These are phyloP conservation scores for Suhomyces ambrosiae DNA, from an alignment of 1,139 yeast genomes.

Conservation along the genomic window DNA sequence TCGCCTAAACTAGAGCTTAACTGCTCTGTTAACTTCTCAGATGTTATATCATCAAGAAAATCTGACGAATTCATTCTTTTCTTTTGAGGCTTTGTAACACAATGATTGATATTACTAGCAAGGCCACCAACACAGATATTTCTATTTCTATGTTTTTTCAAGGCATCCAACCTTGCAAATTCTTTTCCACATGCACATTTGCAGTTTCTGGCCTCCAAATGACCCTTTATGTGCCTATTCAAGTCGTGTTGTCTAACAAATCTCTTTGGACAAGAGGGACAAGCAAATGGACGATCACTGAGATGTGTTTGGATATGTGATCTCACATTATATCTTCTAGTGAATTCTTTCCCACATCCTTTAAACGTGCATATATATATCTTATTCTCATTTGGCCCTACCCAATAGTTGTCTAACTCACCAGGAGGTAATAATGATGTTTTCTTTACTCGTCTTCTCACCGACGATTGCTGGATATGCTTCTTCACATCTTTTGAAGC, in stretches of 20 bases:
- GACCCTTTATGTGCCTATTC: slow-evolving; percentile 87
- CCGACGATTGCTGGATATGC: slow-evolving; percentile 45
- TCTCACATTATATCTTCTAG: slow-evolving; percentile 89
- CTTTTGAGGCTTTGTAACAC: slow-evolving; percentile 33
- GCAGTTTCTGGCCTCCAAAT: slow-evolving; percentile 68
- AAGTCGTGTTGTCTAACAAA: slow-evolving; percentile 93
- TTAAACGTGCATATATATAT: slow-evolving; percentile 73
- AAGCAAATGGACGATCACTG: slow-evolving; percentile 84
- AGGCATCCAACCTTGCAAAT: slow-evolving; percentile 87
- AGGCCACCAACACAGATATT: slow-evolving; percentile 78
- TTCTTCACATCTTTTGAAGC: slow-evolving; percentile 38
- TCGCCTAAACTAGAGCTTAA: slow-evolving; percentile 14
- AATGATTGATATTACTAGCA: slow-evolving; percentile 25
- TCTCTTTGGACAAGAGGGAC: slow-evolving; percentile 62
- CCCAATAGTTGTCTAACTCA: slow-evolving; percentile 79
- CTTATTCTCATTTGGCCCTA: slow-evolving; percentile 74
- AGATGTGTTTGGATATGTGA: slow-evolving; percentile 97
- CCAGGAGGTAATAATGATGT: slow-evolving; percentile 88
- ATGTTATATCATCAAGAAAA: slow-evolving; percentile 22
- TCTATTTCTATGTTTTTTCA: slow-evolving; percentile 76
- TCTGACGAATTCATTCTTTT: slow-evolving; percentile 17
- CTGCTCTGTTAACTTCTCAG: slow-evolving; percentile 24
- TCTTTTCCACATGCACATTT: slow-evolving; percentile 90
- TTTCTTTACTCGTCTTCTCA: slow-evolving; percentile 50
- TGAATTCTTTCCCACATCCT: slow-evolving; percentile 80